A percentile compares a stretch with the other conserved stretches of the same genome.
phyloP scores from a whole-genome alignment of 2,329 filamentous ascomycete species.

The Alternaria triticimaculans region DNA sequence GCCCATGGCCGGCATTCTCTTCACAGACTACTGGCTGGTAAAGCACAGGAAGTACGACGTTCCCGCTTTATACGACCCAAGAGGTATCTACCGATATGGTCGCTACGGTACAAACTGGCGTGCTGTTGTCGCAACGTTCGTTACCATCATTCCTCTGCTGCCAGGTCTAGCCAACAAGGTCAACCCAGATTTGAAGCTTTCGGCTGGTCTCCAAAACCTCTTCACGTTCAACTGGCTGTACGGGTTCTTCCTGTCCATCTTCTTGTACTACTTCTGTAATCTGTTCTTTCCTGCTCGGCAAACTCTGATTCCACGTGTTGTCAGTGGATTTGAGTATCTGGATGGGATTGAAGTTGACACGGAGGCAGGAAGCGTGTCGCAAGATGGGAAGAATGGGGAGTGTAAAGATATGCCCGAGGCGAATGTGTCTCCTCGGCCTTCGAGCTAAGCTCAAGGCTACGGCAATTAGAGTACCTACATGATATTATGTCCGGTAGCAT shows the following conservation, averaged over 20 bases:
- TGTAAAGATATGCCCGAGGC: neutral
- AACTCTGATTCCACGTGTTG: conserved; percentile 35
- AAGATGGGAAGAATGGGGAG: neutral
- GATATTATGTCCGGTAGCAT: too few relatives aligned
- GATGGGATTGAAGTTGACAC: conserved; percentile 5
- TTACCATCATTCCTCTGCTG: conserved; percentile 21
- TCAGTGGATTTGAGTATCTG: conserved; percentile 12
- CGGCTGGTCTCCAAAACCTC: conserved; percentile 22
- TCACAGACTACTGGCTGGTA: conserved; percentile 33
- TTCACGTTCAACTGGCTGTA: conserved; percentile 50
- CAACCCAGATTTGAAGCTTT: conserved; percentile 23
- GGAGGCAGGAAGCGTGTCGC: neutral
- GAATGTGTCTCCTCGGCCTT: neutral
- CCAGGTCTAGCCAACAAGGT: conserved; percentile 28
- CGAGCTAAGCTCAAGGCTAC: neutral
- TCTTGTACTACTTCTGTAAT: conserved; percentile 38
- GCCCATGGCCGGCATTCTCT: conserved; percentile 24
- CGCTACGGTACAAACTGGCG: conserved; percentile 30
- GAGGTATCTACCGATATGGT: conserved; percentile 21
- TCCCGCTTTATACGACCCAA: conserved; percentile 28
- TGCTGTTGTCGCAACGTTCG: conserved; percentile 22
- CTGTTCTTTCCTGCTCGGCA: conserved; percentile 43
- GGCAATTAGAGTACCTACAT: neutral
- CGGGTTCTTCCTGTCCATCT: conserved; percentile 32
- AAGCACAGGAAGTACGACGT: conserved; percentile 25